These are phyloP conservation scores for Phytophthora colocasiae DNA, from an alignment of 352 stramenopile species.

Conservation along the genomic window DNA sequence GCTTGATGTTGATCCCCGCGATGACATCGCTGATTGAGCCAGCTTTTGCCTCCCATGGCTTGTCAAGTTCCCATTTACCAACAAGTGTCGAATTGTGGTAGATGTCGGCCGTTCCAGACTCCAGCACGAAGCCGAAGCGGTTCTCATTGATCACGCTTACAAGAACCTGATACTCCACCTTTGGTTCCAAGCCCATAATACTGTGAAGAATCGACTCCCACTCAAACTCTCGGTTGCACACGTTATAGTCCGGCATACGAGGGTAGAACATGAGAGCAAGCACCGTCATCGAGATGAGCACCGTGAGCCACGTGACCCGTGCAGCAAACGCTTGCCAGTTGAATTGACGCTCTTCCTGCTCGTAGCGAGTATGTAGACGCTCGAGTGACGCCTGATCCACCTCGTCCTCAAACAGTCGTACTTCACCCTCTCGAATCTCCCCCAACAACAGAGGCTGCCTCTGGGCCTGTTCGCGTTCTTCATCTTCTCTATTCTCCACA, in stretches of 20 bases:
- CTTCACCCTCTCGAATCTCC: constrained; percentile 56
- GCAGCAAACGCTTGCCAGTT: constrained; percentile 60
- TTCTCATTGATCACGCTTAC: constrained; percentile 92
- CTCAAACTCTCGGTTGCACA: constrained; percentile 91
- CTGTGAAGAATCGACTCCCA: constrained; percentile 89
- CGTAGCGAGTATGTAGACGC: constrained; percentile 51
- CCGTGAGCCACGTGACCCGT: constrained; percentile 61
- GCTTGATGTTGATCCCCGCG: constrained; percentile 73
- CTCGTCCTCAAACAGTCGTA: constrained; percentile 68
- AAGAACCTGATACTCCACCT: constrained; percentile 88
- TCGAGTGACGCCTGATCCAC: constrained; percentile 62
- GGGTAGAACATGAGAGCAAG: constrained; percentile 90
- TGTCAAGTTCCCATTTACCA: constrained; percentile 74
- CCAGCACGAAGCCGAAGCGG: constrained; percentile 84
- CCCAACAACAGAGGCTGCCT: constrained; percentile 61
- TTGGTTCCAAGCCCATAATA: constrained; percentile 71
- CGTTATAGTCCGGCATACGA: constrained; percentile 88
- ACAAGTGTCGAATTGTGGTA: constrained; percentile 81
- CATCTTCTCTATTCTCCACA: constrained; percentile 35
- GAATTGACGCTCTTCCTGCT: constrained; percentile 54
- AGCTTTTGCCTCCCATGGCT: constrained; percentile 68
- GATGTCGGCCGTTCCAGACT: constrained; percentile 79
- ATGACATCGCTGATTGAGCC: constrained; percentile 85
- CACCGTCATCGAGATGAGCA: constrained; percentile 67
- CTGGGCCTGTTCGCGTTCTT: constrained; percentile 46